phyloP scores from a whole-genome alignment of 2,329 filamentous ascomycete genomes.

The Coleophoma crateriformis region DNA sequence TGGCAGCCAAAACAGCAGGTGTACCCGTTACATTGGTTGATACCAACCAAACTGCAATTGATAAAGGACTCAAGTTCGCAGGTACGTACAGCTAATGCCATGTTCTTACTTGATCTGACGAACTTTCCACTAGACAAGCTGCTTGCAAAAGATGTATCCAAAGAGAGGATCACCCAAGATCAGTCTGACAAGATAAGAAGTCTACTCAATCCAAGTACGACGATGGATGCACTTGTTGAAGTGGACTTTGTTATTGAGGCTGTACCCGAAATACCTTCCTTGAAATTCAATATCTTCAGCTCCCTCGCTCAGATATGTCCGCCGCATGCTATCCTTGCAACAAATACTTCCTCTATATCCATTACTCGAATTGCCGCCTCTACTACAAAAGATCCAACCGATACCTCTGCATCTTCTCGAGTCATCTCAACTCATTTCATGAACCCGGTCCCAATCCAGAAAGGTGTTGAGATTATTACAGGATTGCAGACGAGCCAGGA shows the following conservation, averaged over 20 bases:
- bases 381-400: conserved; percentile 70
- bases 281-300: conserved; percentile 86
- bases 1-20: conserved; percentile 78
- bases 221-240: conserved; percentile 70
- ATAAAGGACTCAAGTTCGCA: conserved; percentile 87
- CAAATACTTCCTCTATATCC: conserved; percentile 97
- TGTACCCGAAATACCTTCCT: conserved; percentile 81
- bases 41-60: conserved; percentile 73
- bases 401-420: conserved; percentile 75
- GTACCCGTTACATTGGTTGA: conserved; percentile 86
- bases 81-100: conserved; percentile 40
- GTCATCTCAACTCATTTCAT: conserved; percentile 98
- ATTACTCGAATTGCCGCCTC: conserved; percentile 94
- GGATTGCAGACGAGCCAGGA: conserved; percentile 83
- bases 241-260: conserved; percentile 98
- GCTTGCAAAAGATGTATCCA: conserved; percentile 85
- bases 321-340: conserved; percentile 83
- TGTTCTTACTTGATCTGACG: not conserved
- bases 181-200: conserved; percentile 69
- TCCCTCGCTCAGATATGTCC: conserved; percentile 77
- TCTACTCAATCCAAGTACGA: conserved; percentile 64
- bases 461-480: conserved; percentile 95
- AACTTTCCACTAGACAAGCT: conserved; percentile 64
- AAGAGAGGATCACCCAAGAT: conserved; percentile 77
- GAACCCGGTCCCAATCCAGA: conserved; percentile 96